phyloP scores from a whole-genome alignment of 108 stramenopile genomes.

The Cyclotella baltica region DNA sequence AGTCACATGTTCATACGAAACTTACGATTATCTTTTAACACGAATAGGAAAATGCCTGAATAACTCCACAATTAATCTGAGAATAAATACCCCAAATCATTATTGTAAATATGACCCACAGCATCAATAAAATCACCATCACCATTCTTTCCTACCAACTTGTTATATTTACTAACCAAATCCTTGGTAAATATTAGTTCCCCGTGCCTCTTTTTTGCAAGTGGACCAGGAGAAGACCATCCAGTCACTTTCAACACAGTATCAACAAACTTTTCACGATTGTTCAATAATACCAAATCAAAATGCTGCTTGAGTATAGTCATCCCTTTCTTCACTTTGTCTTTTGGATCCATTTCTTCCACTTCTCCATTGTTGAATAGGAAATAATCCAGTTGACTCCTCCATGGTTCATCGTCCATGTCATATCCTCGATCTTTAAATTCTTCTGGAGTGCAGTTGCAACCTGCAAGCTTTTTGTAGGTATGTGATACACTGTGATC shows the following conservation, averaged over 20 bases:
- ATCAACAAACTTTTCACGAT: slow-evolving; percentile 25
- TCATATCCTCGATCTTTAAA: slow-evolving; percentile 28
- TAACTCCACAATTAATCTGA: too few relatives aligned
- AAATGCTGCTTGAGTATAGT: slow-evolving; percentile 32
- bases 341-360: slow-evolving; percentile 27
- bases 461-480: slow-evolving; percentile 27
- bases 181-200: slow-evolving; percentile 38
- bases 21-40: too few relatives aligned
- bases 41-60: too few relatives aligned
- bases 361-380: slow-evolving; percentile 32
- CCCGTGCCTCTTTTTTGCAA: slow-evolving; percentile 7
- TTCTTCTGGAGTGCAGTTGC: slow-evolving; percentile 28
- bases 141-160: slow-evolving; percentile 42
- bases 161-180: slow-evolving; percentile 34
- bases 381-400: slow-evolving; percentile 52
- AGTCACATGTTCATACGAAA: too few relatives aligned
- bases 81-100: slow-evolving; percentile 19
- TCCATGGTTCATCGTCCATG: slow-evolving; percentile 23
- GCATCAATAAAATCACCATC: slow-evolving; percentile 53
- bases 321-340: slow-evolving; percentile 37
- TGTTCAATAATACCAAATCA: slow-evolving; percentile 43
- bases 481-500: slow-evolving; percentile 46
- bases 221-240: slow-evolving; percentile 21
- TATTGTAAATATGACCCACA: slow-evolving; percentile 39
- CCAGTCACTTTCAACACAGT: slow-evolving; percentile 41